Conservation (phyloP, 306 rosid genomes). For the Prunus salicina region DNA sequence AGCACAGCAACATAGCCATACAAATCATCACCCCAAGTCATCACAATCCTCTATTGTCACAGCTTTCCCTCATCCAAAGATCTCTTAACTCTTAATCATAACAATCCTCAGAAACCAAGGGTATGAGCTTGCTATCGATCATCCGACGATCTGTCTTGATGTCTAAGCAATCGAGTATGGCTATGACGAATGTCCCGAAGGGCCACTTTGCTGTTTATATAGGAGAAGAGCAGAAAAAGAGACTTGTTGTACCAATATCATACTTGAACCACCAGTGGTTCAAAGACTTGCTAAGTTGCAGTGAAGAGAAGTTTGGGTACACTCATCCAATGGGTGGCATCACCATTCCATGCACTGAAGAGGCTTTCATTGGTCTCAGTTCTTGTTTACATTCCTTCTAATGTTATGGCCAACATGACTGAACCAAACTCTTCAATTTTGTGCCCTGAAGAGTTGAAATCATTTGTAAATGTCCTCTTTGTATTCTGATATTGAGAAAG, state of each 20-base stretch:
- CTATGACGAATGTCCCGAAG: background rate
- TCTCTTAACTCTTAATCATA: background rate
- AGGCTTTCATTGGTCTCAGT: slow-evolving; percentile 17
- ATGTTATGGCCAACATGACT: background rate
- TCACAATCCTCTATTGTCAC: background rate
- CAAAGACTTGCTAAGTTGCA: background rate
- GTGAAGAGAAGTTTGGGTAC: slow-evolving; percentile 26
- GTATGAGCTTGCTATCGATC: background rate
- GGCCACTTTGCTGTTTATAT: slow-evolving; percentile 24
- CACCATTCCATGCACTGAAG: slow-evolving; percentile 26
- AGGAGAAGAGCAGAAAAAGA: slow-evolving; percentile 11
- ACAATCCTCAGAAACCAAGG: slow-evolving; percentile 6
- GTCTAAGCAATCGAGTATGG: background rate
- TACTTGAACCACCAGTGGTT: slow-evolving; percentile 14
- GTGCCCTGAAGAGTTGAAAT: background rate
- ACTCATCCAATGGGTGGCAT: slow-evolving; percentile 27
- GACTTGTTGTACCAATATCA: slow-evolving; percentile 3
- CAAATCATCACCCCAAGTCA: background rate
- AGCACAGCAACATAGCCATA: background rate
- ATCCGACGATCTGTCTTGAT: background rate
- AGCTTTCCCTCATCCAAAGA: background rate
- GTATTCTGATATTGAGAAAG: background rate
- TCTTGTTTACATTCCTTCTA: slow-evolving; percentile 11
- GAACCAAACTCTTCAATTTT: background rate
- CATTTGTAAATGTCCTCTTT: background rate